Conservation (phyloP, 2,329 filamentous ascomycete species). For the Aspergillus ochraceoroseus region DNA sequence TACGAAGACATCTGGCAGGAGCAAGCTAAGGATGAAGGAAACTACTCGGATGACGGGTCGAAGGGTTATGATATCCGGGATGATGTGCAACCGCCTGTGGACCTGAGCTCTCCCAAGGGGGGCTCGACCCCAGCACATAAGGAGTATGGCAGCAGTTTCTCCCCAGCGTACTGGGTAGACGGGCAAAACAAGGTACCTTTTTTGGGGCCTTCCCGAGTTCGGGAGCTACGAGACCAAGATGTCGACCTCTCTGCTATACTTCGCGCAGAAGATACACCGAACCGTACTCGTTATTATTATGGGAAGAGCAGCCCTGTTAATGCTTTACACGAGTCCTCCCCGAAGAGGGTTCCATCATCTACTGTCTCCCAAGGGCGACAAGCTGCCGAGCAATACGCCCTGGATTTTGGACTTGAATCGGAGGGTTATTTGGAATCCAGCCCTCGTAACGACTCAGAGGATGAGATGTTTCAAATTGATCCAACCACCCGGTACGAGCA, state of each 20-base stretch:
- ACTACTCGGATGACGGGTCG: conserved; percentile 27
- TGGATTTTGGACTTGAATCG: conserved; percentile 21
- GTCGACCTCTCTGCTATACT: conserved; percentile 35
- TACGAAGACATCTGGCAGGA: conserved; percentile 48
- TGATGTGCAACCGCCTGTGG: conserved; percentile 21
- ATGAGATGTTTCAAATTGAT: conserved; percentile 24
- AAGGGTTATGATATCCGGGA: conserved; percentile 19
- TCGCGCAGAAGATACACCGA: conserved; percentile 34
- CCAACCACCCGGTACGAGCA: conserved; percentile 23
- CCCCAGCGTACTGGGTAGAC: conserved; percentile 30
- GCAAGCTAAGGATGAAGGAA: conserved; percentile 39
- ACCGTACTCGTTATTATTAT: conserved; percentile 36
- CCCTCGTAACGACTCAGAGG: conserved; percentile 22
- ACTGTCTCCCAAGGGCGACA: conserved; percentile 13
- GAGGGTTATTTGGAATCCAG: conserved; percentile 26
- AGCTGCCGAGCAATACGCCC: conserved; percentile 8
- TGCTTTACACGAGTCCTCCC: conserved; percentile 18
- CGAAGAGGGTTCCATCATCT: conserved; percentile 14
- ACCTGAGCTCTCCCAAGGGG: conserved; percentile 34
- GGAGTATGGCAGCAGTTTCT: conserved; percentile 24
- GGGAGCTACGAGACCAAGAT: conserved; percentile 33
- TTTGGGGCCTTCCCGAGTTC: conserved; percentile 32
- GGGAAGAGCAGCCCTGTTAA: conserved; percentile 32
- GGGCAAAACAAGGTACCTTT: conserved; percentile 27
- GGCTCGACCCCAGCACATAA: conserved; percentile 24